Percentiles rank a stretch among this genome's conserved stretches.
phyloP scores from a whole-genome alignment of 192 early-diverging fungal species.

The Coemansia sp. region DNA sequence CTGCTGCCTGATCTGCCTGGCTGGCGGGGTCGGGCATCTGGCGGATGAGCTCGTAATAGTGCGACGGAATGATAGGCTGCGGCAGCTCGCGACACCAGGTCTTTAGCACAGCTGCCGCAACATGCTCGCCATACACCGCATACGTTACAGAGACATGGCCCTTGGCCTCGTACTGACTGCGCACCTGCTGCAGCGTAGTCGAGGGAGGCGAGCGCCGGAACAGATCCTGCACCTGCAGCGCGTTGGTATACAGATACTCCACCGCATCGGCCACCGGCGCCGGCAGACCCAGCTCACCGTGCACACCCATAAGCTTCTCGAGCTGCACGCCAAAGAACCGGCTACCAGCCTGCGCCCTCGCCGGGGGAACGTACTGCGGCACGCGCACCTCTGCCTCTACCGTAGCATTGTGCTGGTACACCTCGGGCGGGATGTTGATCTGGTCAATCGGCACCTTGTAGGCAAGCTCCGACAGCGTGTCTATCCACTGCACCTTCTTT shows the following conservation, averaged over 20 bases:
- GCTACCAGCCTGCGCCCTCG: too few relatives aligned
- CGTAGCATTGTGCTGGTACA: conserved; percentile 49
- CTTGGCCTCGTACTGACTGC: conserved; percentile 43
- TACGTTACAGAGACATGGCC: conserved; percentile 56
- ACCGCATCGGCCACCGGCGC: conserved; percentile 69
- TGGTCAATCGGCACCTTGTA: conserved; percentile 65
- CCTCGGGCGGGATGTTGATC: conserved; percentile 67
- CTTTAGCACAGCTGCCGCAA: conserved; percentile 78
- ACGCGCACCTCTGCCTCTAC: conserved; percentile 39
- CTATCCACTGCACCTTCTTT: conserved; percentile 77
- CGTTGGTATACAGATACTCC: conserved; percentile 62
- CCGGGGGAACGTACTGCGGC: conserved; percentile 33
- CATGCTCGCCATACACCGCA: conserved; percentile 68
- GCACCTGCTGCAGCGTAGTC: conserved; percentile 59
- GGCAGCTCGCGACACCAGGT: conserved; percentile 81
- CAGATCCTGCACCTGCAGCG: conserved; percentile 75
- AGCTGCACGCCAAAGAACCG: conserved; percentile 75
- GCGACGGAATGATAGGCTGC: conserved; percentile 62
- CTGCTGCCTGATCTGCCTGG: conserved; percentile 31
- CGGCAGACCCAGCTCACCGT: conserved; percentile 74
- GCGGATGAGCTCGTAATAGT: conserved; percentile 58
- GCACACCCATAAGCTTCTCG: conserved; percentile 68
- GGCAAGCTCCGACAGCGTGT: conserved; percentile 66
- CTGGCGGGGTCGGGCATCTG: conserved; percentile 42
- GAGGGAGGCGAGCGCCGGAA: conserved; percentile 83